A percentile compares a stretch with the other conserved stretches of the same genome.
phyloP scores from a whole-genome alignment of 306 rosid genomes.

The Mucuna pruriens region DNA sequence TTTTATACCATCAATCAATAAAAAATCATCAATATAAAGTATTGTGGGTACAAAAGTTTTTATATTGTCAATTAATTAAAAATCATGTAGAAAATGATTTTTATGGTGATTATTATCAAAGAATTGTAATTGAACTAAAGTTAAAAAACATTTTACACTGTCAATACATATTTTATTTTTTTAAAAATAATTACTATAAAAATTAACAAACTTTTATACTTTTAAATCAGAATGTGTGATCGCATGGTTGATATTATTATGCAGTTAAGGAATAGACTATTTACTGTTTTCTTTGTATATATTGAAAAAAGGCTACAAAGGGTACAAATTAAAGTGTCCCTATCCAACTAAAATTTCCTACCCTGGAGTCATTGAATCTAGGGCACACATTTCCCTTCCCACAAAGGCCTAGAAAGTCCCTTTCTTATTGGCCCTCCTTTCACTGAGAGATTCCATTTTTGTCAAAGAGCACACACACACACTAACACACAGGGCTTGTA shows the following conservation, averaged over 20 bases:
- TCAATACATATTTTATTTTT: no score
- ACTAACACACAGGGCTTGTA: not conserved
- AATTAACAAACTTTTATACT: not conserved
- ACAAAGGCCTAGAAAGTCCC: conserved; percentile 42
- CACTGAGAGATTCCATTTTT: conserved; percentile 42
- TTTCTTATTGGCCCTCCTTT: conserved; percentile 39
- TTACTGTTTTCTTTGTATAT: not conserved
- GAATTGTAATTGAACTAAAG: no score
- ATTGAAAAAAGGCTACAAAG: conserved; percentile 2
- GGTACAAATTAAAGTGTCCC: not conserved
- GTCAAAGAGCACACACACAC: conserved; percentile 31
- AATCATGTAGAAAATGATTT: no score
- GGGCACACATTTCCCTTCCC: conserved; percentile 24
- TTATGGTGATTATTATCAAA: no score
- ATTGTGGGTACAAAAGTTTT: no score
- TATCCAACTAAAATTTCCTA: conserved; percentile 25
- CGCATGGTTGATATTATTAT: not conserved
- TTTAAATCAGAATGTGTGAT: no score
- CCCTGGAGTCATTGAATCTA: conserved; percentile 31
- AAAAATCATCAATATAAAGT: not conserved
- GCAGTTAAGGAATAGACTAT: not conserved
- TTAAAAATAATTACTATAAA: not conserved
- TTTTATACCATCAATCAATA: not conserved
- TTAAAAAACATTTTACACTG: no score
- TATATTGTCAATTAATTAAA: no score